Percentiles rank a stretch among this genome's conserved stretches.
Conservation (phyloP, 768 basidiomycete genomes). For the Inosperma sp. region DNA sequence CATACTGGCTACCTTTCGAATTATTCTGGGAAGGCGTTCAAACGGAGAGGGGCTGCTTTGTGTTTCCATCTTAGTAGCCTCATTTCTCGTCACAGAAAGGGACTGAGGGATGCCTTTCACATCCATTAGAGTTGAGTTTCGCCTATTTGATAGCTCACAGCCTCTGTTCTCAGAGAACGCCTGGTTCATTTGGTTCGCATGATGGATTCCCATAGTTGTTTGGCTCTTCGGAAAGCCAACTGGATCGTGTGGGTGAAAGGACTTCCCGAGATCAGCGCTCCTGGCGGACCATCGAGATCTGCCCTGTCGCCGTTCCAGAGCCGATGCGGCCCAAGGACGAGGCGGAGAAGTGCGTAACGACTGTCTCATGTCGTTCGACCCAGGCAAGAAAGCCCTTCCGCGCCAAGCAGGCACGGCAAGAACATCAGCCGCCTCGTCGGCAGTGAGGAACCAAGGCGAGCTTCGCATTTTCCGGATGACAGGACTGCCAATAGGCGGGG, state of each 20-base stretch:
- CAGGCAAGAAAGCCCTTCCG: too few species aligned
- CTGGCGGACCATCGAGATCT: too few species aligned
- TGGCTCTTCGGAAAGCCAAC: background rate
- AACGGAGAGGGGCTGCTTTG: background rate
- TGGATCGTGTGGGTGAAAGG: too few species aligned
- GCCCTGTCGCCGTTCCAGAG: too few species aligned
- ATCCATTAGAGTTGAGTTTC: conserved; percentile 2
- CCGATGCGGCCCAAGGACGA: background rate
- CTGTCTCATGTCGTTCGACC: too few species aligned
- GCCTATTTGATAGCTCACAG: background rate
- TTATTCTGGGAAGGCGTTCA: conserved; percentile 27
- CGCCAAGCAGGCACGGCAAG: conserved; percentile 2
- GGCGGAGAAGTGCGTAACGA: background rate
- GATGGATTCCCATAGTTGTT: background rate
- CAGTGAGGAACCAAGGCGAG: conserved; percentile 36
- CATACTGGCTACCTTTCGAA: conserved; percentile 38
- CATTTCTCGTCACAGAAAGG: background rate
- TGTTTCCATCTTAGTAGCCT: background rate
- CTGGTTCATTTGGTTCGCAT: too few species aligned
- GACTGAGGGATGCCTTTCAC: background rate
- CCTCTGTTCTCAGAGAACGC: background rate
- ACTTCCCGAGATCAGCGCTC: too few species aligned
- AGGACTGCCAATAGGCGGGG: conserved; percentile 39
- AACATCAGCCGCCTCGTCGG: conserved; percentile 3
- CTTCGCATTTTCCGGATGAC: conserved; percentile 41